Evolutionary conservation across 2,329 filamentous ascomycete genomes (phyloP).

Genomic region (Coniochaeta sp.): DNA sequence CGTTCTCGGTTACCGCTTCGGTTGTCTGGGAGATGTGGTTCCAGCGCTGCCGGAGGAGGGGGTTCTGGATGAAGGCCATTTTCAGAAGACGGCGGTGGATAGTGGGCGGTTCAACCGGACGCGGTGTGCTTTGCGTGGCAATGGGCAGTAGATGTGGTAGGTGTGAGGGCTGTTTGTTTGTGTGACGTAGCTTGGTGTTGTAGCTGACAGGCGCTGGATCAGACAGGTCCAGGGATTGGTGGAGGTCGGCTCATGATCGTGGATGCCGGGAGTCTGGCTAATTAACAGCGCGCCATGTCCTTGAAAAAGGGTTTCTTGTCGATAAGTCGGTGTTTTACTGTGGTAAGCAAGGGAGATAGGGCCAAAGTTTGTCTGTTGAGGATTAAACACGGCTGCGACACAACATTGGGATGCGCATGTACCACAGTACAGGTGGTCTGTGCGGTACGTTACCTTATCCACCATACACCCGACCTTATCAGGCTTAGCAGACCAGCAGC

Average conservation of each 20-base stretch:
- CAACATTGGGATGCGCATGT: background rate
- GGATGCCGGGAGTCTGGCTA: background rate
- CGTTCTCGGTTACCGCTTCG: constrained; percentile 82
- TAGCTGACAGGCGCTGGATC: background rate
- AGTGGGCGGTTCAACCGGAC: too few relatives aligned
- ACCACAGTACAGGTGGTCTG: background rate
- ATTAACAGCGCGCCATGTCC: background rate
- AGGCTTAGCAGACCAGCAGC: too few relatives aligned
- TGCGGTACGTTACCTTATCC: background rate
- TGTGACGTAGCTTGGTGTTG: constrained; percentile 1
- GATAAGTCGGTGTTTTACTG: background rate
- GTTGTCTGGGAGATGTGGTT: constrained; percentile 88
- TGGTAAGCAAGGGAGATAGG: background rate
- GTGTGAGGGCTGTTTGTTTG: background rate
- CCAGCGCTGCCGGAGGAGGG: constrained; percentile 85
- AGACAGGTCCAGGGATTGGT: background rate
- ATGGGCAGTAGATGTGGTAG: background rate
- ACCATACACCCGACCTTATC: background rate
- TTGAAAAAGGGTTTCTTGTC: background rate
- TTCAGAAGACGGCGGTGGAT: background rate
- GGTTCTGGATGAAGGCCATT: constrained; percentile 66
- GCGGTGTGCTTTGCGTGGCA: too few relatives aligned
- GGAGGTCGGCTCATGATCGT: background rate
- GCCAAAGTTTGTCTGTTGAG: background rate
- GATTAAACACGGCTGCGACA: background rate